Evolutionary conservation across 441 rosid species (phyloP).

Genomic region (Euphorbia schlechtendalii): DNA sequence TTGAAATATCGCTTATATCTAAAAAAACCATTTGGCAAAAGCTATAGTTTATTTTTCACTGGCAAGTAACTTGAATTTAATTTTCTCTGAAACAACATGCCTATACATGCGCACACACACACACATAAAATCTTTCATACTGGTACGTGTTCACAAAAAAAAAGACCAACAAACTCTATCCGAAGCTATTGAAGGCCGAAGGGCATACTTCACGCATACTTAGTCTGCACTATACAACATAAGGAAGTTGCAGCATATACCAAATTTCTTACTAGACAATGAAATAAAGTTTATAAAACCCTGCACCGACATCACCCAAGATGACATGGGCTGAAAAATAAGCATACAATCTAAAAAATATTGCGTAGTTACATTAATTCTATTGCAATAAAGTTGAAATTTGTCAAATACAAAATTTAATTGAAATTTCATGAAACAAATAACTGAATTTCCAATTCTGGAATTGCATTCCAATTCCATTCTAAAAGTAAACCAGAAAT

Average conservation of each 20-base stretch:
- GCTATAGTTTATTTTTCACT: background rate
- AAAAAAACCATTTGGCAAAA: background rate
- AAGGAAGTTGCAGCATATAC: background rate
- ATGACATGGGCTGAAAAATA: background rate
- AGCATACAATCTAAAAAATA: background rate
- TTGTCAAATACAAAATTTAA: background rate
- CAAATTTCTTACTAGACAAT: background rate
- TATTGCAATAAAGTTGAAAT: background rate
- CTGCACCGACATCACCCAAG: background rate
- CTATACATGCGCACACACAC: background rate
- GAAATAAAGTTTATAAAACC: background rate
- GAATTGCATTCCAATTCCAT: background rate
- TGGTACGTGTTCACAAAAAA: background rate
- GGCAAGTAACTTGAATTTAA: background rate
- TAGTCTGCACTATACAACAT: constrained; percentile 5
- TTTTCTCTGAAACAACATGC: background rate
- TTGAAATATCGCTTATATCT: background rate
- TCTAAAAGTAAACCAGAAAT: background rate
- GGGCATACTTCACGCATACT: background rate
- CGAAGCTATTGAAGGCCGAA: background rate
- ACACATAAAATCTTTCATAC: background rate
- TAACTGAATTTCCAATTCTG: background rate
- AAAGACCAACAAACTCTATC: background rate
- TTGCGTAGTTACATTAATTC: background rate
- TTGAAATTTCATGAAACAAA: background rate